phyloP scores from a whole-genome alignment of 148 eudicot species.

The Bassia scoparia region DNA sequence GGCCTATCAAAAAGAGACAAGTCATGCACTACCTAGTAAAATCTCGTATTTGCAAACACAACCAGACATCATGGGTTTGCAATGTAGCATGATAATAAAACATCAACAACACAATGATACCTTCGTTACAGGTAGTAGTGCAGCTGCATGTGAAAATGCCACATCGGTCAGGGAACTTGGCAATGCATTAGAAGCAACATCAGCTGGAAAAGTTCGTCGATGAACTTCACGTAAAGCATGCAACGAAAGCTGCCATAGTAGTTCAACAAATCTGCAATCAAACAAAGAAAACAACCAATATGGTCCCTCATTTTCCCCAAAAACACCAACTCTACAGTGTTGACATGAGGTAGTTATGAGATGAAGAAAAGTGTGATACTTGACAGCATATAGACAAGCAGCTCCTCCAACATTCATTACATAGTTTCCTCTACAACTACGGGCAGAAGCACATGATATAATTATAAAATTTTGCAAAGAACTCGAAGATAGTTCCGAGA shows the following conservation, averaged over 20 bases:
- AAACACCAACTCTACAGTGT: too few relatives aligned
- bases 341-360: too few relatives aligned
- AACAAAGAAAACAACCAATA: neutral
- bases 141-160: conserved; percentile 97
- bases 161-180: conserved; percentile 97
- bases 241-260: conserved; percentile 96
- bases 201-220: conserved; percentile 83
- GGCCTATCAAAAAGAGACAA: conserved; percentile 42
- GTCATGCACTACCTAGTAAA: conserved; percentile 4
- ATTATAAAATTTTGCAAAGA: too few relatives aligned
- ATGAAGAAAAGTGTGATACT: too few relatives aligned
- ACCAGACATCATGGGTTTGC: conserved; percentile 1
- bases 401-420: too few relatives aligned
- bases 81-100: neutral
- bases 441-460: too few relatives aligned
- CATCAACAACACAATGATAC: conserved; percentile 29
- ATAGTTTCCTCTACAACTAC: too few relatives aligned
- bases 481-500: too few relatives aligned
- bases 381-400: too few relatives aligned
- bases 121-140: conserved; percentile 96
- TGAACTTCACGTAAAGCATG: conserved; percentile 98
- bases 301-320: too few relatives aligned
- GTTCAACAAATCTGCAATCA: conserved; percentile 87
- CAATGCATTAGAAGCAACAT: conserved; percentile 85
- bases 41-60: neutral